These are phyloP conservation scores for Mucor circinelloides DNA, from an alignment of 371 early-diverging fungal species.

Conservation along the genomic window DNA sequence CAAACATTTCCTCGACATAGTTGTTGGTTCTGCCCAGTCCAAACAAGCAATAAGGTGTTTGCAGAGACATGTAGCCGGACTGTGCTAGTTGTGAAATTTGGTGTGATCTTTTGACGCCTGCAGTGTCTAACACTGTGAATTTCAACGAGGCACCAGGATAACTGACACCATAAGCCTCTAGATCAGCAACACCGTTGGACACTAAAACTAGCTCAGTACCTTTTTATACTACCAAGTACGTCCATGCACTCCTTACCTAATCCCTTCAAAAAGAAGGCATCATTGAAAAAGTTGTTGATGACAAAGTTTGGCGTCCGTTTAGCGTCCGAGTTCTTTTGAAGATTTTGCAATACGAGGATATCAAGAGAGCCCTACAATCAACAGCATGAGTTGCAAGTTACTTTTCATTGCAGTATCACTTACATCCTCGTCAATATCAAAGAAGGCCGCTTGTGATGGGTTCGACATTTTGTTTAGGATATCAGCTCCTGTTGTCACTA, in stretches of 20 bases:
- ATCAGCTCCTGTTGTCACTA: constrained; percentile 63
- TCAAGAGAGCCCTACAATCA: constrained; percentile 78
- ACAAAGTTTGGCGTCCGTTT: constrained; percentile 51
- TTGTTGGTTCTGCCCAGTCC: constrained; percentile 95
- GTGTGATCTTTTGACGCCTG: constrained; percentile 75
- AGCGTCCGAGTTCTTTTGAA: constrained; percentile 17
- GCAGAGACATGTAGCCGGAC: constrained; percentile 72
- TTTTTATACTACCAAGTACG: too few species aligned
- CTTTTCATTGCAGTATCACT: neutral
- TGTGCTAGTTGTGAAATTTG: constrained; percentile 85
- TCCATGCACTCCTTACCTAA: constrained; percentile 49
- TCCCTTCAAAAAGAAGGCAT: constrained; percentile 93
- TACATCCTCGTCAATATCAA: constrained; percentile 90
- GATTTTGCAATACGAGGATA: constrained; percentile 63
- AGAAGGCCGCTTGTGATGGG: constrained; percentile 71
- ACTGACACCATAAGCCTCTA: constrained; percentile 78
- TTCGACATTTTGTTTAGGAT: constrained; percentile 50
- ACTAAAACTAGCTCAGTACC: too few species aligned
- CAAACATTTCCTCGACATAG: constrained; percentile 90
- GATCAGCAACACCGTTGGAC: constrained; percentile 72
- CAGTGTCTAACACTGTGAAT: constrained; percentile 80
- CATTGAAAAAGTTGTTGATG: constrained; percentile 87
- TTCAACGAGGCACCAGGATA: constrained; percentile 85
- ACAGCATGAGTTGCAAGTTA: neutral
- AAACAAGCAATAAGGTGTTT: constrained; percentile 84